Conservation (phyloP, 768 basidiomycete genomes). For the Pilatotrama ljubarskyi region DNA sequence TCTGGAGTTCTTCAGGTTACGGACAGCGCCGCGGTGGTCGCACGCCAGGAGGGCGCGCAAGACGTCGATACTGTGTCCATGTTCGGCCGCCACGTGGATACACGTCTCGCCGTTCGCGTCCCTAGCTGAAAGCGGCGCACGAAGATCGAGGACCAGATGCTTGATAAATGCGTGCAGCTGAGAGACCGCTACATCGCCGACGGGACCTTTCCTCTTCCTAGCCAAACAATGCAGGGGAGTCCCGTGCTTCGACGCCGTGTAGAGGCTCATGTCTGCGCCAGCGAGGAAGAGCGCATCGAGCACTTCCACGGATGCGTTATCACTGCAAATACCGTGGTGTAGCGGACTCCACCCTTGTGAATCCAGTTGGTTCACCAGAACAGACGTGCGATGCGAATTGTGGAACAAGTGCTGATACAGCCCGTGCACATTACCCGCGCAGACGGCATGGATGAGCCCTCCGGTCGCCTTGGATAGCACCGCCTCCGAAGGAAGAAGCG, state of each 20-base stretch:
- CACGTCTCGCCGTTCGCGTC: slow-evolving; percentile 75
- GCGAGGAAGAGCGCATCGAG: slow-evolving; percentile 74
- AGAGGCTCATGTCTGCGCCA: slow-evolving; percentile 72
- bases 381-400: slow-evolving; percentile 29
- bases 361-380: slow-evolving; percentile 69
- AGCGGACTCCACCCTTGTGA: slow-evolving; percentile 70
- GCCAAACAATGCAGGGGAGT: slow-evolving; percentile 73
- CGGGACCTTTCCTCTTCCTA: slow-evolving; percentile 31
- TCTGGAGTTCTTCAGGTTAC: slow-evolving; percentile 65
- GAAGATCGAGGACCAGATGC: slow-evolving; percentile 70
- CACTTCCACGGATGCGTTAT: slow-evolving; percentile 56
- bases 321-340: slow-evolving; percentile 63
- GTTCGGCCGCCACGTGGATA: slow-evolving; percentile 77
- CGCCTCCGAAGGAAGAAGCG: slow-evolving; percentile 9
- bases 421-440: slow-evolving; percentile 9
- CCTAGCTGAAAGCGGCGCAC: slow-evolving; percentile 63
- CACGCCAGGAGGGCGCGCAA: slow-evolving; percentile 64
- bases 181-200: slow-evolving; percentile 19
- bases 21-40: slow-evolving; percentile 55
- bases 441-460: slow-evolving; percentile 16
- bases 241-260: slow-evolving; percentile 56
- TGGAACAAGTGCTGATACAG: slow-evolving; percentile 31
- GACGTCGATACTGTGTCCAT: slow-evolving; percentile 64
- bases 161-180: slow-evolving; percentile 57
- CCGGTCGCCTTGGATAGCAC: slow-evolving; percentile 11